Evolutionary conservation across 2,329 filamentous ascomycete genomes (phyloP).

Genomic region (Colletotrichum filicis): DNA sequence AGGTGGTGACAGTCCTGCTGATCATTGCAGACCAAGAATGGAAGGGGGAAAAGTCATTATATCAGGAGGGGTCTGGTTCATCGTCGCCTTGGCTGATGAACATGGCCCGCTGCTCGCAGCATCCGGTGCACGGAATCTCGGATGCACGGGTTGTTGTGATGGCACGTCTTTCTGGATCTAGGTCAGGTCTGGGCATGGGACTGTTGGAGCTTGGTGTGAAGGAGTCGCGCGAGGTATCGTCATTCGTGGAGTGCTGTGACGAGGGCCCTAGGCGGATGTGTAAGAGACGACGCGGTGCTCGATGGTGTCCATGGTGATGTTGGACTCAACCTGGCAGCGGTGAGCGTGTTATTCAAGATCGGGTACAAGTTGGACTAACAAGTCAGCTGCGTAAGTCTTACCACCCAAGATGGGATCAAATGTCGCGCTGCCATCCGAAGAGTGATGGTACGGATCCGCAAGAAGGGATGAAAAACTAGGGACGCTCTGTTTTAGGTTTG

Average conservation of each 20-base stretch:
- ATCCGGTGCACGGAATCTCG: conserved; percentile 25
- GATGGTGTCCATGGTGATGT: not conserved
- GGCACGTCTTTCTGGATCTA: not conserved
- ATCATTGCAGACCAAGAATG: conserved; percentile 14
- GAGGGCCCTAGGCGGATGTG: not conserved
- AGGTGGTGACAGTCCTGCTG: conserved; percentile 32
- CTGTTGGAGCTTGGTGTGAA: conserved; percentile 23
- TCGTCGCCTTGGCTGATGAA: conserved; percentile 23
- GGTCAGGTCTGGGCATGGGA: conserved; percentile 17
- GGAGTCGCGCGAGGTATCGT: not conserved
- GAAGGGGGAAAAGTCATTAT: conserved; percentile 31
- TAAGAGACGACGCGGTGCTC: not conserved
- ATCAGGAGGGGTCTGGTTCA: conserved; percentile 16
- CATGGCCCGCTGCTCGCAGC: conserved; percentile 19
- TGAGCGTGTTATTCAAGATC: not conserved
- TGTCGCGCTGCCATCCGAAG: conserved; percentile 21
- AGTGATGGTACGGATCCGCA: conserved; percentile 15
- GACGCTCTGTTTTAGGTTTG: conserved; percentile 32
- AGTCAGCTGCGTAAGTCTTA: not conserved
- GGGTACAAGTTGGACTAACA: not conserved
- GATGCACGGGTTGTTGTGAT: not conserved
- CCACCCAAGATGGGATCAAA: not conserved
- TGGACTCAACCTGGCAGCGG: not conserved
- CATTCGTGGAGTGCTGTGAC: conserved; percentile 4
- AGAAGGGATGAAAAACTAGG: conserved; percentile 22